Conservation (phyloP, 2,329 filamentous ascomycete species). For the Botryotinia calthae region DNA sequence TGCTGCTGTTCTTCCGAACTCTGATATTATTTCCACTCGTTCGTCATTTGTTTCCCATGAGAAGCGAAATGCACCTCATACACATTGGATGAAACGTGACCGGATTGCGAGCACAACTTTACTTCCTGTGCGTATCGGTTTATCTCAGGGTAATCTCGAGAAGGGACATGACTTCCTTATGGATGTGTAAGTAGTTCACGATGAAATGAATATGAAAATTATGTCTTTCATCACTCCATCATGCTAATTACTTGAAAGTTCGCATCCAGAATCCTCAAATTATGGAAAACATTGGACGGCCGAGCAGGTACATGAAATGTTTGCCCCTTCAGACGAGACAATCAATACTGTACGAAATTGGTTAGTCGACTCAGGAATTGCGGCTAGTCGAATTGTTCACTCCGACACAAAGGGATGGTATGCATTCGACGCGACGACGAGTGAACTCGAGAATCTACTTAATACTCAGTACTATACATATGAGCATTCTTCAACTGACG, state of each 20-base stretch:
- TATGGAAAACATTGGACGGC: constrained; percentile 41
- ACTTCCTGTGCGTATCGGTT: constrained; percentile 46
- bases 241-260: constrained; percentile 25
- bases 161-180: constrained; percentile 44
- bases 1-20: constrained; percentile 6
- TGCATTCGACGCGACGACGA: constrained; percentile 39
- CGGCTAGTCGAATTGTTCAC: constrained; percentile 37
- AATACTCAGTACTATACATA: constrained; percentile 40
- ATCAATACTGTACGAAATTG: constrained; percentile 39
- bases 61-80: constrained; percentile 21
- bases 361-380: constrained; percentile 39
- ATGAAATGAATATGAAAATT: not conserved
- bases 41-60: constrained; percentile 25
- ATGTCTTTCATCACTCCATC: not conserved
- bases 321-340: constrained; percentile 37
- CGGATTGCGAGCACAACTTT: constrained; percentile 22
- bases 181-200: constrained; percentile 35
- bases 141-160: constrained; percentile 46
- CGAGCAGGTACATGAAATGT: constrained; percentile 38
- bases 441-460: constrained; percentile 40
- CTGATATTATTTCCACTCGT: not conserved
- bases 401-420: constrained; percentile 40
- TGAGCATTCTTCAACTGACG: constrained; percentile 34
- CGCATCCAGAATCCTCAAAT: constrained; percentile 34
- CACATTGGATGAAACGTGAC: constrained; percentile 26